phyloP scores from a whole-genome alignment of 352 stramenopile genomes.

The Phytophthora megakarya region DNA sequence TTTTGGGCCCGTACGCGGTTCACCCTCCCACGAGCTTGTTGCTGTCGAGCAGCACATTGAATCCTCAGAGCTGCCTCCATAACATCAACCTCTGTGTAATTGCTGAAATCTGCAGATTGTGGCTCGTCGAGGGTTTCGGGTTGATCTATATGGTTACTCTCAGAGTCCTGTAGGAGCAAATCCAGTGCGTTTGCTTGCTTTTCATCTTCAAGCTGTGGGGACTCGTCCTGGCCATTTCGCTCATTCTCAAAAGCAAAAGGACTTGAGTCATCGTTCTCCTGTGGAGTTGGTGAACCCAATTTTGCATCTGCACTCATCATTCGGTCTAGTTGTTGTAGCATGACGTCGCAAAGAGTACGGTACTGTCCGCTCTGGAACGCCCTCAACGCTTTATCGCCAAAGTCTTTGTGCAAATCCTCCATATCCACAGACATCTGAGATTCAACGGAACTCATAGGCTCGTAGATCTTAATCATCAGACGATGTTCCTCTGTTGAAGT shows the following conservation, averaged over 20 bases:
- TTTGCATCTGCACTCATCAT: conserved; percentile 48
- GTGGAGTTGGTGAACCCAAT: conserved; percentile 11
- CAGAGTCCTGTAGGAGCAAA: conserved; percentile 25
- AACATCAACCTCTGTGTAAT: neutral
- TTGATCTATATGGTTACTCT: neutral
- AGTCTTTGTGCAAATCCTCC: conserved; percentile 61
- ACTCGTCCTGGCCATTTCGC: neutral
- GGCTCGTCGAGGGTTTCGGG: neutral
- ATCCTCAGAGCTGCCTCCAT: conserved; percentile 25
- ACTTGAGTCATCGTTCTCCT: neutral
- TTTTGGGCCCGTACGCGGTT: conserved; percentile 13
- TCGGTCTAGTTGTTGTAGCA: conserved; percentile 57
- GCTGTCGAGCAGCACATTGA: conserved; percentile 47
- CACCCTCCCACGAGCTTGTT: conserved; percentile 29
- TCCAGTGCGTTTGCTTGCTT: conserved; percentile 23
- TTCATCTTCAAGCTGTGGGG: neutral
- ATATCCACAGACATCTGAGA: conserved; percentile 67
- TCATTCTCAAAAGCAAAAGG: neutral
- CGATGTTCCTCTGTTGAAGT: conserved; percentile 5
- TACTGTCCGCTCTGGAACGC: conserved; percentile 57
- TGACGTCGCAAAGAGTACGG: conserved; percentile 61
- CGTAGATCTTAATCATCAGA: conserved; percentile 79
- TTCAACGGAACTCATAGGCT: conserved; percentile 79
- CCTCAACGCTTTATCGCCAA: conserved; percentile 46
- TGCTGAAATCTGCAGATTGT: neutral